Conservation (phyloP, 371 early-diverging fungal genomes). For the Mortierella sp. region DNA sequence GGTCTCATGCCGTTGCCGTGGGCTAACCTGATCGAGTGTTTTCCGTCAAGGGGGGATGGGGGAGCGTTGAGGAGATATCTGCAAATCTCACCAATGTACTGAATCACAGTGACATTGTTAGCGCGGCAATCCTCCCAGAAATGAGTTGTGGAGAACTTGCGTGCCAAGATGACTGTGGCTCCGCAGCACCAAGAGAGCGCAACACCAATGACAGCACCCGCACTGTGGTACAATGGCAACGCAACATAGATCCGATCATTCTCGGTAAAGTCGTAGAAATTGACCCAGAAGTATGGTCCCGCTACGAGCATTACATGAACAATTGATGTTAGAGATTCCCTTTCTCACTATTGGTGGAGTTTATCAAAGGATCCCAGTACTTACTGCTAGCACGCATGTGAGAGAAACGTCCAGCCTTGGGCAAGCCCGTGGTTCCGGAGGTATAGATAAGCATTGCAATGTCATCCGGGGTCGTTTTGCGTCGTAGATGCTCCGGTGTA, state of each 20-base stretch:
- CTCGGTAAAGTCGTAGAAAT: conserved; percentile 22
- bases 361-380: too few species aligned
- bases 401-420: conserved; percentile 55
- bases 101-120: conserved; percentile 40
- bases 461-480: conserved; percentile 58
- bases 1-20: conserved; percentile 80
- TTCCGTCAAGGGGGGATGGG: conserved; percentile 58
- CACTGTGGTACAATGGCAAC: conserved; percentile 45
- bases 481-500: conserved; percentile 35
- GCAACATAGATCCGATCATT: conserved; percentile 33
- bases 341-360: too few species aligned
- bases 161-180: conserved; percentile 32
- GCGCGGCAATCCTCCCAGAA: conserved; percentile 47
- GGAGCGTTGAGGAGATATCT: conserved; percentile 70
- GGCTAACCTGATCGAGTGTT: conserved; percentile 61
- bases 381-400: conserved; percentile 29
- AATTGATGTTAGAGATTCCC: background rate
- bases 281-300: conserved; percentile 23
- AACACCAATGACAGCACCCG: conserved; percentile 29
- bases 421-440: conserved; percentile 84
- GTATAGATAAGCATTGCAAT: conserved; percentile 94
- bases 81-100: conserved; percentile 80
- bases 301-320: background rate
- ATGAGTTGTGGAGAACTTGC: conserved; percentile 40
- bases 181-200: conserved; percentile 23